Base-by-base conservation (phyloP, 805 yeast species). In the Millerozyma acaciae region DNA sequence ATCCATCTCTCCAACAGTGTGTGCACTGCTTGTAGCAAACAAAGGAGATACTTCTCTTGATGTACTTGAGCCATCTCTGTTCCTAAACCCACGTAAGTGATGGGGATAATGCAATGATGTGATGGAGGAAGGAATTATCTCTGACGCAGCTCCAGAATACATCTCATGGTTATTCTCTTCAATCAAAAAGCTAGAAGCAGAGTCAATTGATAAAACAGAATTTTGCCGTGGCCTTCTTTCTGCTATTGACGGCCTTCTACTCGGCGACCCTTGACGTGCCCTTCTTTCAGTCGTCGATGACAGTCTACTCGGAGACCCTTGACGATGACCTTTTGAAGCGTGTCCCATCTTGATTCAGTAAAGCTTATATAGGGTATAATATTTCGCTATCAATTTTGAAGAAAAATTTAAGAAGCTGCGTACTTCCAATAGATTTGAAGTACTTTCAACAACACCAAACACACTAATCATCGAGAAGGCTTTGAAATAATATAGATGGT, bases 111-210 rank as follows among this genome's bases (percentile, higher is more conserved):
- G 90, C 50, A 84, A 80, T 3, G 88, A 76, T 0, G 85, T 75
- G 40, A 84, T 79, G 1, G 90, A 81, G 13, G 87, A 78, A 2
- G 94, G 94, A 27, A 84, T 75, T 28, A 78, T 73, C 43, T 80
- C 86, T 2, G 84, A 74, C 1, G 84, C 82, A 1, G 84, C 89
- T 33, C 94, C 94, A 3, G 85, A 77, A 53, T 73, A 84, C 64
- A 81, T 76, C 53, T 84, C 94, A 13, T 76, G 68, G 47, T 63
- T 76, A 52, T 81, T 81, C 30, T 76, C 85, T 34, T 80, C 84
- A 16, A 58, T 38, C 13, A 60, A 47, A 17, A 39, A 40, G 35
- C 50, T 47, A 13, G 40, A 32, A 3, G 49, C 33, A 4, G 65
- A 54, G 25, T 60, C 68, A 18, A 56, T 28, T 1, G 70, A 62